A percentile compares a stretch with the other conserved stretches of the same genome.
phyloP scores from a whole-genome alignment of 306 rosid species.

The Prunus davidiana region DNA sequence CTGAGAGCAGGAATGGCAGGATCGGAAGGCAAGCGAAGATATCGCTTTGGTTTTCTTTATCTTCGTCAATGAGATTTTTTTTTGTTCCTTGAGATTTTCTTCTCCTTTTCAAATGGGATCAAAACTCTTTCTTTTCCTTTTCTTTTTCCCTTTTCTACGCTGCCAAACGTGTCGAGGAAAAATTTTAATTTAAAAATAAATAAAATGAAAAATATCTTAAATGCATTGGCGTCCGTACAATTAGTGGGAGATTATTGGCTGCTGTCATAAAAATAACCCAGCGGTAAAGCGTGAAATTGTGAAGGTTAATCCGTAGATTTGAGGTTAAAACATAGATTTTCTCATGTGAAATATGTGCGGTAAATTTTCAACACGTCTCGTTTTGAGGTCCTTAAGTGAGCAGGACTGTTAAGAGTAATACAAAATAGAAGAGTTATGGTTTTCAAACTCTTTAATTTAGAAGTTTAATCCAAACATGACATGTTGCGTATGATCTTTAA shows the following conservation, averaged over 20 bases:
- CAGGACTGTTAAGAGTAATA: too few species aligned
- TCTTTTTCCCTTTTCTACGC: slow-evolving; percentile 22
- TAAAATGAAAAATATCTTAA: slow-evolving; percentile 4
- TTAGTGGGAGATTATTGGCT: background rate
- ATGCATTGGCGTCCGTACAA: slow-evolving; percentile 6
- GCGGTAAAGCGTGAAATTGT: slow-evolving; percentile 17
- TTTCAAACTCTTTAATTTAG: too few species aligned
- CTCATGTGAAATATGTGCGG: too few species aligned
- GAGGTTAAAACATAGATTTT: background rate
- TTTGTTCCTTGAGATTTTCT: slow-evolving; percentile 20
- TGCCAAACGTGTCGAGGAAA: slow-evolving; percentile 31
- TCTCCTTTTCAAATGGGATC: slow-evolving; percentile 33
- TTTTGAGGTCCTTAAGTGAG: too few species aligned
- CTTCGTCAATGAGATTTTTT: slow-evolving; percentile 24
- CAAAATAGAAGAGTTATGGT: too few species aligned
- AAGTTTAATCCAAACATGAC: too few species aligned
- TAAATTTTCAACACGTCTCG: too few species aligned
- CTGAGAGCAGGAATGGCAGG: slow-evolving; percentile 18
- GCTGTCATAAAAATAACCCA: slow-evolving; percentile 20
- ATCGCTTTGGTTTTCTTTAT: slow-evolving; percentile 20
- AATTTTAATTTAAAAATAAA: background rate
- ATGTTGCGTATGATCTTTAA: too few species aligned
- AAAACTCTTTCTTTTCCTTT: slow-evolving; percentile 14
- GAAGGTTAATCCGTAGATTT: background rate
- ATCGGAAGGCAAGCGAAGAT: slow-evolving; percentile 26